A percentile compares a stretch with the other conserved stretches of the same genome.
phyloP scores from a whole-genome alignment of 768 basidiomycete species.

The Naganishia onofrii region DNA sequence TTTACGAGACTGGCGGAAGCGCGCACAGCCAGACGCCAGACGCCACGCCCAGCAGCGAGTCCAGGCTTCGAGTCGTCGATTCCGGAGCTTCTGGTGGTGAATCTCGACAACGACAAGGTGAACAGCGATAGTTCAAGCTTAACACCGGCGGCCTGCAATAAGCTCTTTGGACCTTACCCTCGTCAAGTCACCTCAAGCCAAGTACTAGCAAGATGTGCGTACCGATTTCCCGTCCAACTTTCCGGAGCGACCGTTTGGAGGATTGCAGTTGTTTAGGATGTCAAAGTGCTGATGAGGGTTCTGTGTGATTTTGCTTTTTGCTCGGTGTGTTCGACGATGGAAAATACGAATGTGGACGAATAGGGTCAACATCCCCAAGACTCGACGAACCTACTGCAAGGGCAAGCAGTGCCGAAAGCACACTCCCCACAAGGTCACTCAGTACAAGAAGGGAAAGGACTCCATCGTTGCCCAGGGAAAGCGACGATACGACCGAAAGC shows the following conservation, averaged over 20 bases:
- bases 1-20: not conserved
- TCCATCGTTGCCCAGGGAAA: conserved; percentile 98
- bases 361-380: conserved; percentile 60
- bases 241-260: not conserved
- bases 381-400: conserved; percentile 94
- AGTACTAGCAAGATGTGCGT: conserved; percentile 26
- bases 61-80: not conserved
- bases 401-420: conserved; percentile 96
- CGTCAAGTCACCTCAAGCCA: conserved; percentile 27
- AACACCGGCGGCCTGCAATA: not conserved
- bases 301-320: conserved; percentile 15
- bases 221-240: not conserved
- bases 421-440: conserved; percentile 98
- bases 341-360: conserved; percentile 14
- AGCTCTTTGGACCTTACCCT: conserved; percentile 16
- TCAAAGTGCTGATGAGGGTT: not conserved
- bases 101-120: not conserved
- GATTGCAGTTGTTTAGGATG: not conserved
- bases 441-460: conserved; percentile 99
- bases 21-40: too few species aligned
- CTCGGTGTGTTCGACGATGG: not conserved
- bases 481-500: conserved; percentile 91
- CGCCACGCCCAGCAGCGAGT: not conserved
- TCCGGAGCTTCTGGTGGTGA: not conserved
- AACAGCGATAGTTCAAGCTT: not conserved